Evolutionary conservation across 2,329 filamentous ascomycete genomes (phyloP), one percentile per base, ranked within the genome.

Genomic region (Parasarocladium wereldwijsianum): DNA sequence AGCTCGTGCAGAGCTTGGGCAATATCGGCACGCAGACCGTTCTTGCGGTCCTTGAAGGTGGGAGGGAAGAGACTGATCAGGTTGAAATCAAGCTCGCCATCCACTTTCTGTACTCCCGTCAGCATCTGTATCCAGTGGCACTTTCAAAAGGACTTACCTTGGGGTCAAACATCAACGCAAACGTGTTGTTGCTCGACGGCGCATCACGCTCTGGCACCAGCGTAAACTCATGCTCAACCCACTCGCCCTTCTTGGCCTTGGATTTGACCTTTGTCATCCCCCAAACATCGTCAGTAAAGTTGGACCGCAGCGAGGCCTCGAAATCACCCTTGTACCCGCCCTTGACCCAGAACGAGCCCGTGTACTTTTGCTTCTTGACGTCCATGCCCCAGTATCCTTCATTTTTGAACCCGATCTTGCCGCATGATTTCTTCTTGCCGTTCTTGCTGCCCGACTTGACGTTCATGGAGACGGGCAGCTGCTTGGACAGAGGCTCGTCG

Each of bases 21-120:
- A 29, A 76, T 49, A 29, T 76, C 69, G 7, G 58, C 46, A 5
- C 70, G 54, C 23, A 73, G 50, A 0, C 73, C 73, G 39, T 77
- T 77, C 26, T 58, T 50, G 24, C 64, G 57, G 35, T 57, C 52
- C 38, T 72, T 72, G 46, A 64, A 74, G 0, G 69, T 74, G 1
- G 66, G 65, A 3, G 68, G 70, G 48, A 74, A 75, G 10, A 75
- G 42, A 33, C 64, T 69, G 43, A 74, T 64, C 13, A 74, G 43
- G 40, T 67, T 66, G 33, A 74, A 70, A 43, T 71, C 60, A 2
- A 73, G 49, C 8, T 24, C 20, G 4, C 28, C 21, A 14, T 30
- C 15, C 11, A 30, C 28, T 5, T 13, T 17, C 28, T 30, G 13
- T 13, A 24, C 12, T 24, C 6, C 23, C 7, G 12, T 24, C 23